phyloP scores from a whole-genome alignment of 1,284 basidiomycete species.

The Malassezia yamatoensis region DNA sequence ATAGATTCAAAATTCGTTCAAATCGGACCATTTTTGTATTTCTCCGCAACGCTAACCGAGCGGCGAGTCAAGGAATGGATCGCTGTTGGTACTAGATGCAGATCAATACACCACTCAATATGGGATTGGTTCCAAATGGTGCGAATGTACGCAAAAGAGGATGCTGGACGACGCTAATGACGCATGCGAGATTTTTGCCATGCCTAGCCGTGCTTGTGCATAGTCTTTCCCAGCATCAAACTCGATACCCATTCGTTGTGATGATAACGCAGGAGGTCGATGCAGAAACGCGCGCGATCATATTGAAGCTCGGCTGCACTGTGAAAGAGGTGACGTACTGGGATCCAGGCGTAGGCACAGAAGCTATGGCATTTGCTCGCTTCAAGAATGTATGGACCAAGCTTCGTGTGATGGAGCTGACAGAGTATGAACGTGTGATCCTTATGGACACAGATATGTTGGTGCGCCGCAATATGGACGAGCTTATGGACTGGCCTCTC shows the following conservation, averaged over 20 bases:
- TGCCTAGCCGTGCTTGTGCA: slow-evolving; percentile 7
- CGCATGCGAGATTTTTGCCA: slow-evolving; percentile 8
- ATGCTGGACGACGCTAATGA: slow-evolving; percentile 16
- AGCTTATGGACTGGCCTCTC: slow-evolving; percentile 53
- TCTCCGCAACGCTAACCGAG: no score
- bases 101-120: no score
- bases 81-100: no score
- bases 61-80: no score
- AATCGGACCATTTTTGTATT: no score
- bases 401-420: slow-evolving; percentile 35
- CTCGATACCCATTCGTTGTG: slow-evolving; percentile 14
- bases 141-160: background rate
- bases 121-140: background rate
- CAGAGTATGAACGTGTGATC: slow-evolving; percentile 59
- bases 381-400: slow-evolving; percentile 47
- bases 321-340: slow-evolving; percentile 3
- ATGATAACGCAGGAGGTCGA: slow-evolving; percentile 9
- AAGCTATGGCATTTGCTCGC: slow-evolving; percentile 18
- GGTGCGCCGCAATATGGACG: slow-evolving; percentile 76
- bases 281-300: background rate
- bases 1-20: no score
- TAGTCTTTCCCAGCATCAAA: background rate
- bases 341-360: background rate
- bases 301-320: slow-evolving; percentile 3
- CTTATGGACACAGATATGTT: slow-evolving; percentile 88